Conservation (phyloP, 108 stramenopile genomes). For the Fistulifera solaris region DNA sequence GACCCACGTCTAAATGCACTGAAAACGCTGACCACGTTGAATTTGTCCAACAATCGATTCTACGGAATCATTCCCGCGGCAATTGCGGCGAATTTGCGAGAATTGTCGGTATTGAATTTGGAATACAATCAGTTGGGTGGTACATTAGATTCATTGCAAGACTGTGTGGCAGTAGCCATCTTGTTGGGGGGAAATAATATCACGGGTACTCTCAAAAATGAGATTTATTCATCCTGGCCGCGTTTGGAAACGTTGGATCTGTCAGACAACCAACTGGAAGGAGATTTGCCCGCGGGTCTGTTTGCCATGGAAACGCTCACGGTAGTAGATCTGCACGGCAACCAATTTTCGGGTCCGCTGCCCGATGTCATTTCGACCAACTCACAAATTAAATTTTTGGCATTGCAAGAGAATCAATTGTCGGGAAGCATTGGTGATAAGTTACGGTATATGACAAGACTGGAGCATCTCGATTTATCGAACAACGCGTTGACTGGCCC, state of each 20-base stretch:
- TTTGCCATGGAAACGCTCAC: constrained; percentile 7
- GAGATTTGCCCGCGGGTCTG: constrained; percentile 19
- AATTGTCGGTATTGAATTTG: too few relatives aligned
- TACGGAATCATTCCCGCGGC: constrained; percentile 6
- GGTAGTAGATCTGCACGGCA: constrained; percentile 16
- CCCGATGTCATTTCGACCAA: constrained; percentile 5
- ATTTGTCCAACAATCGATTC: constrained; percentile 18
- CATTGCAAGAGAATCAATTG: not conserved
- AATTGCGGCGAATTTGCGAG: not conserved
- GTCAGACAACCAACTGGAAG: constrained; percentile 16
- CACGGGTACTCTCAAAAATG: constrained; percentile 15
- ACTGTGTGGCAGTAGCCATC: constrained; percentile 1
- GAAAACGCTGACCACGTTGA: constrained; percentile 2
- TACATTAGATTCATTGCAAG: not conserved
- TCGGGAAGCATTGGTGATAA: not conserved
- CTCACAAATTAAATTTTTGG: not conserved
- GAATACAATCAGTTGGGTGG: not conserved
- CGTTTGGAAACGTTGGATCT: constrained; percentile 14
- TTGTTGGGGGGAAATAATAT: constrained; percentile 5
- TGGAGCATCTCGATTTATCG: not conserved
- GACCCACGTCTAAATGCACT: not conserved
- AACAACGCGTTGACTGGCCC: not conserved
- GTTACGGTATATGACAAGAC: not conserved
- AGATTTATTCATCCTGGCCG: constrained; percentile 9
- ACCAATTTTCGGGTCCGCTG: constrained; percentile 15